Percentiles rank a stretch among this genome's conserved stretches.
Evolutionary conservation across 1,284 basidiomycete genomes (phyloP).

Genomic region (Cutaneotrichosporon dermatis): DNA sequence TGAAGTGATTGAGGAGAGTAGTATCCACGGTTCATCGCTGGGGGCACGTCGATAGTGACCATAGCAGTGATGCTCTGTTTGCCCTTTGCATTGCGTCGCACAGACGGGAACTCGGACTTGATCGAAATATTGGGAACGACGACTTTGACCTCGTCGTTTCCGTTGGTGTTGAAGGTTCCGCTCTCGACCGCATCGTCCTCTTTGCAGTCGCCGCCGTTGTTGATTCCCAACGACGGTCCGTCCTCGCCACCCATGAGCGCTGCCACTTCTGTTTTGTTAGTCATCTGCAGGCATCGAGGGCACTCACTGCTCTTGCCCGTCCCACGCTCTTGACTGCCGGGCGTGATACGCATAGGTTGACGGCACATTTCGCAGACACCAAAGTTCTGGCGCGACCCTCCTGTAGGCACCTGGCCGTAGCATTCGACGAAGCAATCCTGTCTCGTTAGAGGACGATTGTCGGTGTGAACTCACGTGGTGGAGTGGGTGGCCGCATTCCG

Average conservation of each 20-base stretch:
- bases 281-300: too few species aligned
- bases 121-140: constrained; percentile 84
- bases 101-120: constrained; percentile 76
- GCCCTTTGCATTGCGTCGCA: constrained; percentile 58
- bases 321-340: constrained; percentile 54
- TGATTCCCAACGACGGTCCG: background rate
- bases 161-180: constrained; percentile 47
- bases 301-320: constrained; percentile 83
- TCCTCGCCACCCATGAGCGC: constrained; percentile 66
- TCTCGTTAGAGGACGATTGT: constrained; percentile 11
- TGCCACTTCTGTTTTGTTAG: constrained; percentile 64
- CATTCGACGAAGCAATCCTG: constrained; percentile 89
- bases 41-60: constrained; percentile 82
- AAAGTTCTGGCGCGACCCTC: constrained; percentile 61
- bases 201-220: constrained; percentile 54
- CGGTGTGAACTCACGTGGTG: constrained; percentile 89
- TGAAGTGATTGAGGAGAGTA: constrained; percentile 32
- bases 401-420: constrained; percentile 86
- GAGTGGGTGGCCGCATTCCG: constrained; percentile 93
- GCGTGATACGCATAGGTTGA: constrained; percentile 81
- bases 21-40: constrained; percentile 52
- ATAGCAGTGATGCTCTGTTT: constrained; percentile 81
- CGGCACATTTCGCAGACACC: constrained; percentile 96
- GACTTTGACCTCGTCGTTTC: constrained; percentile 53
- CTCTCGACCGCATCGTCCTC: constrained; percentile 63